Percentiles rank a stretch among this genome's conserved stretches.
phyloP scores from a whole-genome alignment of 129 eudicot species.

The Cynara cardunculus region DNA sequence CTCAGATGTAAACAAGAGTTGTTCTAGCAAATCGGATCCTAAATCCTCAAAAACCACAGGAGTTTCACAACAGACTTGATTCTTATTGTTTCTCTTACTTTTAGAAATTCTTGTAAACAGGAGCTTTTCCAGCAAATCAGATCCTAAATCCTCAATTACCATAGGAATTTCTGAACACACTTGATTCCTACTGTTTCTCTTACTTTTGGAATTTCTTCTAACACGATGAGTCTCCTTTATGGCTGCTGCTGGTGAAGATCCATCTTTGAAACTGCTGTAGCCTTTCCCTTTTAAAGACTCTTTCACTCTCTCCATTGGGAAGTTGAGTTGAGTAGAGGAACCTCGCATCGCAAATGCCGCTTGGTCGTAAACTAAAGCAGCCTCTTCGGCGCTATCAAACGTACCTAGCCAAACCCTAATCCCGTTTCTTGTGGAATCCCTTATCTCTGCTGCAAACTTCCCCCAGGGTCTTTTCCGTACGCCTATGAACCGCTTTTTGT shows the following conservation, averaged over 20 bases:
- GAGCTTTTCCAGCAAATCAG: conserved; percentile 32
- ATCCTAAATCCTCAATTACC: conserved; percentile 36
- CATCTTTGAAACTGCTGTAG: conserved; percentile 9
- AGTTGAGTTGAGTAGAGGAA: conserved; percentile 28
- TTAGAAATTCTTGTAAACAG: background rate
- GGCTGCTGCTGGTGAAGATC: conserved; percentile 35
- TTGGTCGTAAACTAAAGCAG: conserved; percentile 37
- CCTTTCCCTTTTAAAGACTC: conserved; percentile 33
- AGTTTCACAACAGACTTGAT: background rate
- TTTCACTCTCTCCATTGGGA: conserved; percentile 30
- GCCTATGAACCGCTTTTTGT: conserved; percentile 30
- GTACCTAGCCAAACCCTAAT: conserved; percentile 43
- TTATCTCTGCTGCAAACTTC: conserved; percentile 37
- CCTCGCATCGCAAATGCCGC: conserved; percentile 41
- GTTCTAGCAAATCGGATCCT: conserved; percentile 41
- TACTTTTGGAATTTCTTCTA: conserved; percentile 10
- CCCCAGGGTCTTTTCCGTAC: conserved; percentile 35
- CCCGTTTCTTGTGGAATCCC: conserved; percentile 39
- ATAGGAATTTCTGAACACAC: background rate
- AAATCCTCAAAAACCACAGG: conserved; percentile 33
- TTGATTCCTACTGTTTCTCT: conserved; percentile 1
- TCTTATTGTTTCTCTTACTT: conserved; percentile 11
- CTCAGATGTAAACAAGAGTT: conserved; percentile 31
- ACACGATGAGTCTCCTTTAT: conserved; percentile 38
- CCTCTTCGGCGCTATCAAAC: conserved; percentile 31